These are phyloP conservation scores for Ogataea trehaloabstinens DNA, from an alignment of 805 yeast genomes.

Conservation along the genomic window DNA sequence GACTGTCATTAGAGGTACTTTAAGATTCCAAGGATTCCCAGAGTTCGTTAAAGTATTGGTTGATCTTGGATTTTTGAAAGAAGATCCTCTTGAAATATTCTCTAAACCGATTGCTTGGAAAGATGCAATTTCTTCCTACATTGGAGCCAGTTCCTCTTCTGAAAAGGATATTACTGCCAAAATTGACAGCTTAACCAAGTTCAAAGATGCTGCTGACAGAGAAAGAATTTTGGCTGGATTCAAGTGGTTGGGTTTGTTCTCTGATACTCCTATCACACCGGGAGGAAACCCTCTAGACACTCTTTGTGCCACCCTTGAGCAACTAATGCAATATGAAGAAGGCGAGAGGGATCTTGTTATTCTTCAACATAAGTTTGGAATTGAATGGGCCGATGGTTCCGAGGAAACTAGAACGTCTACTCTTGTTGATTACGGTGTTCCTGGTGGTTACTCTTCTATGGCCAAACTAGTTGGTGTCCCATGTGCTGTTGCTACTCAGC, in stretches of 20 bases:
- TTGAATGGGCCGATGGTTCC: slow-evolving; percentile 92
- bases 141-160: slow-evolving; percentile 68
- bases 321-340: slow-evolving; percentile 91
- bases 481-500: slow-evolving; percentile 90
- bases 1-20: slow-evolving; percentile 93
- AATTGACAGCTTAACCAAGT: slow-evolving; percentile 73
- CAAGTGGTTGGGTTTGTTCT: slow-evolving; percentile 91
- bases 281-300: slow-evolving; percentile 95
- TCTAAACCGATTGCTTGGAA: slow-evolving; percentile 72
- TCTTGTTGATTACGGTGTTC: slow-evolving; percentile 88
- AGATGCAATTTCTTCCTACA: slow-evolving; percentile 72
- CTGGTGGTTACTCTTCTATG: slow-evolving; percentile 95
- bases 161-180: slow-evolving; percentile 74
- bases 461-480: slow-evolving; percentile 98
- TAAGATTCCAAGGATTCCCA: slow-evolving; percentile 98
- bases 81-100: slow-evolving; percentile 63
- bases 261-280: slow-evolving; percentile 73
- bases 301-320: slow-evolving; percentile 92
- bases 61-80: slow-evolving; percentile 89
- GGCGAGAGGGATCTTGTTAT: slow-evolving; percentile 95
- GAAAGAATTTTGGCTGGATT: slow-evolving; percentile 85
- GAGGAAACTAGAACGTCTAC: slow-evolving; percentile 94
- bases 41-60: slow-evolving; percentile 94
- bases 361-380: slow-evolving; percentile 96
- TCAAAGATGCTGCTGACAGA: slow-evolving; percentile 79